Conservation (phyloP, 1,284 basidiomycete species). For the Grifola frondosa region DNA sequence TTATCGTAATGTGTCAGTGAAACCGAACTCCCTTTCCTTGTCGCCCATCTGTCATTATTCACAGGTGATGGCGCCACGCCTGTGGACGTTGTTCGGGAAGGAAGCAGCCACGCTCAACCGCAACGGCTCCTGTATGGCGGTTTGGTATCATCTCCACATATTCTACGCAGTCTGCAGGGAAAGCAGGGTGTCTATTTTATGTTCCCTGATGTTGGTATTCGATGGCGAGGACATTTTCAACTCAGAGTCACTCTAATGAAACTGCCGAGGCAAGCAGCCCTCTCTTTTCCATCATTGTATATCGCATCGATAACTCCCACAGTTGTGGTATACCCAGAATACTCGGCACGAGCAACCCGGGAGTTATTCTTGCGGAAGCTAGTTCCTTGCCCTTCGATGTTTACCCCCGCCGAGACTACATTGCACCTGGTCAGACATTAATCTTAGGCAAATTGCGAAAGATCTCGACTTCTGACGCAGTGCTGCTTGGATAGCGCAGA, state of each 20-base stretch:
- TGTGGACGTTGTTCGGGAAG: slow-evolving; percentile 54
- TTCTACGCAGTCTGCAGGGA: slow-evolving; percentile 76
- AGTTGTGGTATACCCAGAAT: slow-evolving; percentile 28
- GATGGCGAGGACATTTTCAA: slow-evolving; percentile 73
- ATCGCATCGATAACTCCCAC: slow-evolving; percentile 12
- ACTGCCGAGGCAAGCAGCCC: slow-evolving; percentile 68
- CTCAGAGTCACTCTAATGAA: slow-evolving; percentile 74
- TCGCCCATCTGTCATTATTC: slow-evolving; percentile 75
- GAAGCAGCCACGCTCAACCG: slow-evolving; percentile 44
- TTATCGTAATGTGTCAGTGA: slow-evolving; percentile 46
- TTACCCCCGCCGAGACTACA: slow-evolving; percentile 67
- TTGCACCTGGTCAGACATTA: slow-evolving; percentile 67
- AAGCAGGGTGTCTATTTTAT: slow-evolving; percentile 80
- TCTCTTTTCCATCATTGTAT: slow-evolving; percentile 1
- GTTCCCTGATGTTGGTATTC: slow-evolving; percentile 87
- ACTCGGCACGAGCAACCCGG: slow-evolving; percentile 51
- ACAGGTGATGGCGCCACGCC: slow-evolving; percentile 57
- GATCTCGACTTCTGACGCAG: slow-evolving; percentile 12
- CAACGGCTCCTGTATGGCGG: slow-evolving; percentile 79
- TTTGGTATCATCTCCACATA: slow-evolving; percentile 77
- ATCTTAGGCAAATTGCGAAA: background rate
- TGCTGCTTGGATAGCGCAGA: slow-evolving; percentile 43
- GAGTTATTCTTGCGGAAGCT: slow-evolving; percentile 62
- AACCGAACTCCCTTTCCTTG: slow-evolving; percentile 78
- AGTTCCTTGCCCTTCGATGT: slow-evolving; percentile 79